These are phyloP conservation scores for Neurospora africana DNA, from an alignment of 495 filamentous ascomycete genomes.

Conservation along the genomic window DNA sequence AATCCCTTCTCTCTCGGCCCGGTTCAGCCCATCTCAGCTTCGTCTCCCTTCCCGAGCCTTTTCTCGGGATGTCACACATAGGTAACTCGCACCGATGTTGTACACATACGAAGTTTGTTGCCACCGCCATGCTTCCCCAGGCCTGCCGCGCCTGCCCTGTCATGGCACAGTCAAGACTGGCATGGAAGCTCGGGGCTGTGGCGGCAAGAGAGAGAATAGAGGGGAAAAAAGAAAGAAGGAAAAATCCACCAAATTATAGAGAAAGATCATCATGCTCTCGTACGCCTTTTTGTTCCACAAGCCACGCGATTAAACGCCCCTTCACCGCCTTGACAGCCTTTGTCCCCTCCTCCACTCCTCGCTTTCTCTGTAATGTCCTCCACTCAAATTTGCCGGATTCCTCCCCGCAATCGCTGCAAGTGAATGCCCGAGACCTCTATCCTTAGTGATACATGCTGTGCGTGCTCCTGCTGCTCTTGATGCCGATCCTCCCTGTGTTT, in stretches of 20 bases:
- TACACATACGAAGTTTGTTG: neutral
- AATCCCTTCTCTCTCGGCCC: neutral
- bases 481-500: neutral
- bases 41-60: neutral
- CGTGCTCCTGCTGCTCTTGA: neutral
- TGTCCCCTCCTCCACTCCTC: neutral
- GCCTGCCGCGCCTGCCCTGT: neutral
- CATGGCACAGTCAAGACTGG: neutral
- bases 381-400: neutral
- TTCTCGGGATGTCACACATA: neutral
- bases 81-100: neutral
- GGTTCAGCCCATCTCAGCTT: neutral
- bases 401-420: neutral
- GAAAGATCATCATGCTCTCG: neutral
- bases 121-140: neutral
- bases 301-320: neutral
- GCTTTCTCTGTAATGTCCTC: neutral
- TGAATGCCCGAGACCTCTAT: neutral
- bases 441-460: neutral
- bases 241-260: neutral
- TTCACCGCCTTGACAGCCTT: neutral
- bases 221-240: neutral
- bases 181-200: neutral
- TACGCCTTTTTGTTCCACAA: neutral
- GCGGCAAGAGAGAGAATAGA: neutral